phyloP scores from a whole-genome alignment of 2,329 filamentous ascomycete genomes.

The Basipetospora sp. region DNA sequence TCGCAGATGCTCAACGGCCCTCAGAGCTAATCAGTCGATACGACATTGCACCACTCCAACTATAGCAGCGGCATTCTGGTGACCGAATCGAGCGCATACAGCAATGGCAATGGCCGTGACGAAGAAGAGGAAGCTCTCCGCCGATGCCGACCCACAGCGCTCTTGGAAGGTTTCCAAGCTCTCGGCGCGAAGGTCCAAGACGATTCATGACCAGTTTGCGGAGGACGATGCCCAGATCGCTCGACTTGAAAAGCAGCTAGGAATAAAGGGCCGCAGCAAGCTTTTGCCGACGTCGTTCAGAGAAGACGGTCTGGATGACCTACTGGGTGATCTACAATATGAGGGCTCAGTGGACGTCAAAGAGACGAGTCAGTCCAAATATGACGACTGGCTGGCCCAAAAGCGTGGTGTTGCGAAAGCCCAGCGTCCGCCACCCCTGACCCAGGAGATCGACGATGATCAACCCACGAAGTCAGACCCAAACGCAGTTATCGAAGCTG shows the following conservation, averaged over 20 bases:
- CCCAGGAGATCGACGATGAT: slow-evolving; percentile 12
- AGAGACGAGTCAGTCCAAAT: slow-evolving; percentile 40
- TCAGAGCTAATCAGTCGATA: no score
- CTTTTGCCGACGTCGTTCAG: slow-evolving; percentile 56
- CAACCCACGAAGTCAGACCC: slow-evolving; percentile 9
- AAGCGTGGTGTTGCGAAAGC: slow-evolving; percentile 1
- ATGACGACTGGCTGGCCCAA: slow-evolving; percentile 42
- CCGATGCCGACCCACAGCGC: no score
- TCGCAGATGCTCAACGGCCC: no score
- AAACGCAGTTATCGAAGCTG: slow-evolving; percentile 6
- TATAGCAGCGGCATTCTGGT: no score
- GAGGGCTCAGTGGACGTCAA: slow-evolving; percentile 48
- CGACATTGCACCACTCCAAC: no score
- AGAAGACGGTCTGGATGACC: slow-evolving; percentile 68
- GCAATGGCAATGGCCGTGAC: no score
- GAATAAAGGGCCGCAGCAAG: slow-evolving; percentile 63
- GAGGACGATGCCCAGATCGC: slow-evolving; percentile 83
- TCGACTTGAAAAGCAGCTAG: slow-evolving; percentile 72
- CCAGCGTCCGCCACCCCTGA: background rate
- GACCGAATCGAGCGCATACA: no score
- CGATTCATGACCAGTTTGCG: slow-evolving; percentile 48
- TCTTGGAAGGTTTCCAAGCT: no score
- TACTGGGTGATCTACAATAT: slow-evolving; percentile 53
- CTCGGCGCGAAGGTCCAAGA: slow-evolving; percentile 3
- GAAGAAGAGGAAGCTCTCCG: no score